phyloP scores from a whole-genome alignment of 345 rosid species.

The Gynandropsis gynandra region DNA sequence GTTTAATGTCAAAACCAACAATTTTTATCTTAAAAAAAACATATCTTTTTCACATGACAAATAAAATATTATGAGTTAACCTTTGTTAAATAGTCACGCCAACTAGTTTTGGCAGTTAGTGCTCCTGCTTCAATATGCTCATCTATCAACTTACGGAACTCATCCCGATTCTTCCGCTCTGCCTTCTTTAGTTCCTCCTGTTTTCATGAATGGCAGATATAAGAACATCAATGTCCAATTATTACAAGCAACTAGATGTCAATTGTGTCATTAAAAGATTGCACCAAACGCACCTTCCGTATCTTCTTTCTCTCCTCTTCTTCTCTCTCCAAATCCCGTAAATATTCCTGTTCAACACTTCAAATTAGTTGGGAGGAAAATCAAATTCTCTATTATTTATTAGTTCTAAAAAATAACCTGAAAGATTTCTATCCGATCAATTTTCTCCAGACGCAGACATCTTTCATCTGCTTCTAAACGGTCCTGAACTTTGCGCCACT shows the following conservation, averaged over 20 bases:
- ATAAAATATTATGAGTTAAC: slow-evolving; percentile 31
- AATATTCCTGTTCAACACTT: slow-evolving; percentile 56
- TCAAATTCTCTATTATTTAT: slow-evolving; percentile 5
- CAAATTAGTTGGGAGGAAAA: slow-evolving; percentile 26
- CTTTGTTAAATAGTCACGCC: slow-evolving; percentile 82
- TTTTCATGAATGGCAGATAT: slow-evolving; percentile 23
- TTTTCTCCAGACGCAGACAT: slow-evolving; percentile 82
- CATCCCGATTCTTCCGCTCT: slow-evolving; percentile 95
- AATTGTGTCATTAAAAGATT: background rate
- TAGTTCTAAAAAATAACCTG: slow-evolving; percentile 42
- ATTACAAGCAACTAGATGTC: slow-evolving; percentile 10
- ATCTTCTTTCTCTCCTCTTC: slow-evolving; percentile 90
- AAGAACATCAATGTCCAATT: slow-evolving; percentile 11
- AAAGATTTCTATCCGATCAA: slow-evolving; percentile 80
- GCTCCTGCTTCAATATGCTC: slow-evolving; percentile 64
- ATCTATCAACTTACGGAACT: slow-evolving; percentile 81
- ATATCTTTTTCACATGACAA: slow-evolving; percentile 10
- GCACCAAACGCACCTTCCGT: slow-evolving; percentile 53
- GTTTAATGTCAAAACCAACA: slow-evolving; percentile 13
- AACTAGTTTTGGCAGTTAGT: slow-evolving; percentile 67
- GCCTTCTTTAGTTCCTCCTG: slow-evolving; percentile 85
- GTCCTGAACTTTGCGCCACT: slow-evolving; percentile 97
- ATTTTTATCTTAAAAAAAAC: slow-evolving; percentile 12
- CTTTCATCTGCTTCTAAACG: slow-evolving; percentile 88
- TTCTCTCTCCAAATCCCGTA: slow-evolving; percentile 75